Conservation (phyloP, 140 eudicot genomes). For the Artemisia princeps region DNA sequence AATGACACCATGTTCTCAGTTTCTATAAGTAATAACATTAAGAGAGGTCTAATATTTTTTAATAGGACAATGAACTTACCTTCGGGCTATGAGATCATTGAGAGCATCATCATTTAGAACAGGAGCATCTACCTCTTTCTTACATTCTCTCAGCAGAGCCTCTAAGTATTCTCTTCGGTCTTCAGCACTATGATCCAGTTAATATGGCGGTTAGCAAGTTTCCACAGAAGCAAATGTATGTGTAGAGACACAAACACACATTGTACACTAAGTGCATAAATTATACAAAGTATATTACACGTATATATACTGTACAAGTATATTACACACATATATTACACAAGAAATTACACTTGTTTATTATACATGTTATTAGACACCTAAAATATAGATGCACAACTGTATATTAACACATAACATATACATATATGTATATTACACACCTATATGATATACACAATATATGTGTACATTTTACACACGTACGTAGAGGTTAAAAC, state of each 20-base stretch:
- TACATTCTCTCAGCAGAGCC: conserved; percentile 87
- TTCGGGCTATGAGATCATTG: conserved; percentile 87
- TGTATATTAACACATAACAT: no score
- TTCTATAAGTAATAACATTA: neutral
- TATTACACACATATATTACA: no score
- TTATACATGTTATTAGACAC: no score
- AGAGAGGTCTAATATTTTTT: conserved; percentile 6
- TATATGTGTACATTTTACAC: neutral
- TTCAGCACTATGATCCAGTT: conserved; percentile 64
- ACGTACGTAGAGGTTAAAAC: no score
- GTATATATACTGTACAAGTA: no score
- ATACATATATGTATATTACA: neutral
- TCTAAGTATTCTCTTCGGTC: conserved; percentile 98
- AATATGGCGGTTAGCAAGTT: conserved; percentile 14
- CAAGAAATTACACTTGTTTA: no score
- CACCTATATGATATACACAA: neutral
- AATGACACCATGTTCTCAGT: conserved; percentile 13
- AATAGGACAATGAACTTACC: conserved; percentile 33
- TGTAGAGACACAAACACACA: neutral
- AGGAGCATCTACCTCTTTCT: conserved; percentile 98
- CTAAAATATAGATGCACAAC: no score
- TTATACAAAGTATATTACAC: no score
- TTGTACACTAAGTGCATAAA: neutral
- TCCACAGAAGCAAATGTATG: neutral
- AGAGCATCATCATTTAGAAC: conserved; percentile 83